Evolutionary conservation across 2,329 filamentous ascomycete species (phyloP), one percentile per base, ranked within the genome.

Genomic region (Ophiocordyceps camponoti-rufipedis): DNA sequence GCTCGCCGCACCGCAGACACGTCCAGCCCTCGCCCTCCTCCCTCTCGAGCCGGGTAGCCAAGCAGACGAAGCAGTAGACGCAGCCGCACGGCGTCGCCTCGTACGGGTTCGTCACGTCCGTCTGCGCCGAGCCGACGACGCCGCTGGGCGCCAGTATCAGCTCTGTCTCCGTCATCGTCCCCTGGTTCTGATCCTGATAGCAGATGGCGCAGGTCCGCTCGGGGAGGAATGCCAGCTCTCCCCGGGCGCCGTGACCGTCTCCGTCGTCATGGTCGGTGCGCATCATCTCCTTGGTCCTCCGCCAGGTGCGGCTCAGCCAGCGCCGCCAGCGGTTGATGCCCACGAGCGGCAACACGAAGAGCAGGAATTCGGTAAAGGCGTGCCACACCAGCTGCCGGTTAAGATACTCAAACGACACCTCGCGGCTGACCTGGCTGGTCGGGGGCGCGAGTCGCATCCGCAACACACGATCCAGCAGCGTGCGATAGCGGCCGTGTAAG

Each of bases 311-410:
- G 18, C 75, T 72, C n/a, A 95, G 68, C 82, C 89, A 94, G 52
- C 88, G 75, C 47, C 86, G 77, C 91, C 91, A 98, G 52, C 87
- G 77, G 56, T 84, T 82, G 53, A 98, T 89, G 44, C 91, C 91
- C 40, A 98, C 84, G n/a, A 98, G 73, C 0, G 91, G 91, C n/a
- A 98, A 71, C 16, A 96, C 75, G 61, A 96, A 98, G 31, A 98
- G 74, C n/a, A 98, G 70, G 55, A 98, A 98, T 60, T 98, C 91
- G 28, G 91, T 98, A 56, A 98, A 94, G n/a, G 91, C 91, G 63
- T 98, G 91, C 91, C 91, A 98, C 35, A 98, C 91, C 11, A 98
- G 77, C 64, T 98, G 91, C 43, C 91, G 80, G 61, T 98, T 98
- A 44, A 96, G 75, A 56, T 95, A 96, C 64, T 98, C 91, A 58